Evolutionary conservation across 1,139 yeast species (phyloP).

Genomic region (Suhomyces coccinellae): DNA sequence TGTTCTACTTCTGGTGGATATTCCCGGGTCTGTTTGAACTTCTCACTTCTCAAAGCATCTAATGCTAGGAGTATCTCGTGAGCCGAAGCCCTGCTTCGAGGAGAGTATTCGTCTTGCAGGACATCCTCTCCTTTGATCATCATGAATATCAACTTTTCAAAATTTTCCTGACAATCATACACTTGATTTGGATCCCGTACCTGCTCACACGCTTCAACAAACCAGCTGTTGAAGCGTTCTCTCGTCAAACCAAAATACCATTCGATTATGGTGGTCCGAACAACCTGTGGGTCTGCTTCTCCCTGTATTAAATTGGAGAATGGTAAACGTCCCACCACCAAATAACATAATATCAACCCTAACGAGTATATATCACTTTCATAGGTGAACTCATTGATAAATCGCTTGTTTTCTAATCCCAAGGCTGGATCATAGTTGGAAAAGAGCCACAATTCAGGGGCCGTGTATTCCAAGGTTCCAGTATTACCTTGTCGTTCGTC

Average conservation of each 20-base stretch:
- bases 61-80: conserved; percentile 21
- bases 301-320: conserved; percentile 35
- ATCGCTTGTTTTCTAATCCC: conserved; percentile 19
- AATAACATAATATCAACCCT: conserved; percentile 75
- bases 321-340: conserved; percentile 72
- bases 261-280: conserved; percentile 27
- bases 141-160: conserved; percentile 26
- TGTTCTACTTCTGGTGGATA: neutral
- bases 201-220: conserved; percentile 8
- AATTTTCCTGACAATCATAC: conserved; percentile 18
- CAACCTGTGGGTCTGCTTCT: conserved; percentile 35
- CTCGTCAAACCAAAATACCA: conserved; percentile 32
- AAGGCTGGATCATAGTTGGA: conserved; percentile 25
- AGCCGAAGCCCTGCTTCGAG: conserved; percentile 14
- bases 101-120: conserved; percentile 1
- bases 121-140: conserved; percentile 34
- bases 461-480: conserved; percentile 84
- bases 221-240: conserved; percentile 30
- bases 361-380: conserved; percentile 79
- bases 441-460: conserved; percentile 68
- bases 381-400: conserved; percentile 56
- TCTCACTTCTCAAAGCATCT: conserved; percentile 17
- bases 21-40: conserved; percentile 14
- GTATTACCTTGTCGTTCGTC: conserved; percentile 60
- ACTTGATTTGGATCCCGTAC: conserved; percentile 1